Base-by-base conservation (phyloP, 352 stramenopile genomes). In the Globisporangium spiculum region DNA sequence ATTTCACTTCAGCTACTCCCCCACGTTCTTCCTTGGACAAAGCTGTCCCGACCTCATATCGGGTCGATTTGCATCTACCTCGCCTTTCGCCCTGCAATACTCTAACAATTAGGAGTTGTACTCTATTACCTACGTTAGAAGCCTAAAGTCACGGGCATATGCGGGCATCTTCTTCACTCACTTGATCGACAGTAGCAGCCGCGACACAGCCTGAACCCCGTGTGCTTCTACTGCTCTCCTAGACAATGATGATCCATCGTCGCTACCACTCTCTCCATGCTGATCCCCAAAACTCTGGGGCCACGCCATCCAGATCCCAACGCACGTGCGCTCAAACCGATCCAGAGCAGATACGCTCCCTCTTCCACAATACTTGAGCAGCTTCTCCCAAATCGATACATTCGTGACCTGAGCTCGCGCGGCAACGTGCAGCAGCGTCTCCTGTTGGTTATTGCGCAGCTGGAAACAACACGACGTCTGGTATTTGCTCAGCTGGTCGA, bases 361-460 rank as follows among this genome's bases (percentile, higher is more conserved):
- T n/a, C 34, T 27, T 9, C 50, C 61, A 32, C 61, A 66, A 26
- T 41, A 66, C 27, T 59, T 52, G 7, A 78, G 62, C 34, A 78
- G 62, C 7, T 69, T 65, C 34, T 50, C 41, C 72, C 61, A 84
- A 34, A 75, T 75, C 26, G 10, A 69, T n/a, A 62, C 56, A 59
- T 60, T 78, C 0, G 60, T 78, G 48, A 62, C 60, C 55, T 65
- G 74, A 9, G 75, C 77, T 1, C 69, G 70, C 22, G 77, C 75
- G 0, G 78, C 70, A 4, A 80, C 62, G 53, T 77, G 72, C 12
- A 77, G 58, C 22, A 77, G 58, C 9, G 50, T 77, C 65, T 77
- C 72, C 2, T 65, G 12, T 26, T 44, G 55, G 18, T 57, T 54
- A 22, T 66, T 66, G 48, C 61, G 73, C 69, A 18, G 20, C 32